Conservation (phyloP, 768 basidiomycete species). For the Suillus weaverae region DNA sequence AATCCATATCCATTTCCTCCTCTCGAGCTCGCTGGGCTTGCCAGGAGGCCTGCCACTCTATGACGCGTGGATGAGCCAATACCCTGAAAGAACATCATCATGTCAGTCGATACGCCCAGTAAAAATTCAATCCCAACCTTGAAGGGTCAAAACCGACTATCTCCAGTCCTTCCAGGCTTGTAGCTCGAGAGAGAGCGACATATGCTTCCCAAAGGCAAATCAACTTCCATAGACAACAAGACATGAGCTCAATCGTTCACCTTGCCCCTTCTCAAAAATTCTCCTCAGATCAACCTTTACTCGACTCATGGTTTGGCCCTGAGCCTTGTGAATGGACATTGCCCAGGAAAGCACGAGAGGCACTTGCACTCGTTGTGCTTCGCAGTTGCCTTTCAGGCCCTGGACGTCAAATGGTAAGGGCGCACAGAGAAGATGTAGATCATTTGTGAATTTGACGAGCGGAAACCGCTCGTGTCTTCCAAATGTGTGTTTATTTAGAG, state of each 20-base stretch:
- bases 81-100: slow-evolving; percentile 26
- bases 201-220: slow-evolving; percentile 25
- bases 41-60: slow-evolving; percentile 34
- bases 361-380: slow-evolving; percentile 50
- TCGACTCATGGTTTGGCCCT: slow-evolving; percentile 92
- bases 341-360: slow-evolving; percentile 93
- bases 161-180: slow-evolving; percentile 41
- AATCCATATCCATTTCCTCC: slow-evolving; percentile 36
- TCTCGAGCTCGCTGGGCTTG: slow-evolving; percentile 17
- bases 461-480: slow-evolving; percentile 29
- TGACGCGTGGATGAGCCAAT: slow-evolving; percentile 36
- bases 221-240: slow-evolving; percentile 1
- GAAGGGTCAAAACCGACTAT: slow-evolving; percentile 36
- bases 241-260: slow-evolving; percentile 18
- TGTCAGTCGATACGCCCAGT: neutral
- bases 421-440: slow-evolving; percentile 27
- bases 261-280: slow-evolving; percentile 86
- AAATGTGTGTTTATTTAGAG: slow-evolving; percentile 18
- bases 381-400: slow-evolving; percentile 32
- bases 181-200: slow-evolving; percentile 41
- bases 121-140: slow-evolving; percentile 22
- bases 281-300: slow-evolving; percentile 90
- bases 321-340: slow-evolving; percentile 98
- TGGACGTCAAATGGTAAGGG: slow-evolving; percentile 37
- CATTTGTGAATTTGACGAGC: slow-evolving; percentile 37